Conservation (phyloP, 768 basidiomycete species). For the Fomitopsis serialis region DNA sequence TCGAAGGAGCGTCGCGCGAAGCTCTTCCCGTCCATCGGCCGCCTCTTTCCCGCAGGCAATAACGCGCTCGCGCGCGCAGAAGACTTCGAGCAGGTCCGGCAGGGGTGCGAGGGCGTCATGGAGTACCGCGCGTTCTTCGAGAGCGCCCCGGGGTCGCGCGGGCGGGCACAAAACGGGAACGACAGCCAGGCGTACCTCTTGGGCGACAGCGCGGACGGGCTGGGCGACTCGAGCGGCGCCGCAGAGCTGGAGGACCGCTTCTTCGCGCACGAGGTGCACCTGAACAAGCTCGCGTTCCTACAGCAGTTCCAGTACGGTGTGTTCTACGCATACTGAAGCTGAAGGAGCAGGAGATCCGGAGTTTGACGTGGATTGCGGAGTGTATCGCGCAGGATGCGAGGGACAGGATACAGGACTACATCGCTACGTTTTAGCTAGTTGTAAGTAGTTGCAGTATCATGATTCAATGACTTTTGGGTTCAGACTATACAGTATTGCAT, state of each 20-base stretch:
- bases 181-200: conserved; percentile 24
- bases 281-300: conserved; percentile 93
- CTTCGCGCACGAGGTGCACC: conserved; percentile 87
- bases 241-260: conserved; percentile 88
- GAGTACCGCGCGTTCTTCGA: conserved; percentile 94
- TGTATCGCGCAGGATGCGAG: conserved; percentile 96
- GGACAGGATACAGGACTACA: conserved; percentile 93
- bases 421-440: conserved; percentile 71
- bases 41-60: conserved; percentile 93
- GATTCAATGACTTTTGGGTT: background rate
- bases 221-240: conserved; percentile 37
- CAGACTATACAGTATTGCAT: no score
- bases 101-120: conserved; percentile 78
- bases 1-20: conserved; percentile 92
- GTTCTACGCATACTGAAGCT: conserved; percentile 90
- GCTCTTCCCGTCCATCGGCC: conserved; percentile 91
- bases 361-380: conserved; percentile 92
- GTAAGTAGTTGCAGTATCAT: background rate
- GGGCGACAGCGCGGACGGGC: conserved; percentile 24
- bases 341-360: conserved; percentile 88
- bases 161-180: conserved; percentile 22
- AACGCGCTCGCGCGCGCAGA: conserved; percentile 91
- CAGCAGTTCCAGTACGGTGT: conserved; percentile 96
- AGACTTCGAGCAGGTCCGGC: conserved; percentile 89
- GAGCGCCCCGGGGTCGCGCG: conserved; percentile 28